Conservation (phyloP, 192 early-diverging fungal genomes). For the Backusella psychrophila region DNA sequence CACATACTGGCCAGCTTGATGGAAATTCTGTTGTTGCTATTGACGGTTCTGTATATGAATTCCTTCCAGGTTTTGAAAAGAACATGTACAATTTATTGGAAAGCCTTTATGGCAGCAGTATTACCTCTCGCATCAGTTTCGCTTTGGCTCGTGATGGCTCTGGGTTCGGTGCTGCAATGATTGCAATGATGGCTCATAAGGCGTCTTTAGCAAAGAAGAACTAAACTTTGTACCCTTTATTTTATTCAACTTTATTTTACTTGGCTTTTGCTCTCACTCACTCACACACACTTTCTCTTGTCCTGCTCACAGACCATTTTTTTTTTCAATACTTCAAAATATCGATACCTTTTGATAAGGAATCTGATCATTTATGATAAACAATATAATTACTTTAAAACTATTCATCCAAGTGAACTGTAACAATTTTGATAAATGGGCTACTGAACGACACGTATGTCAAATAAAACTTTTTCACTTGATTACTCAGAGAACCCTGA, state of each 20-base stretch:
- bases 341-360: background rate
- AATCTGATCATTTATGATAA: background rate
- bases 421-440: background rate
- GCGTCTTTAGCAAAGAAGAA: conserved; percentile 1
- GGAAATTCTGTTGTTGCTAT: conserved; percentile 36
- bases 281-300: background rate
- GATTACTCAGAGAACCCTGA: background rate
- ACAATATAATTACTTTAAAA: background rate
- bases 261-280: background rate
- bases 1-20: conserved; percentile 48
- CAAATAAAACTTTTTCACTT: background rate
- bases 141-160: conserved; percentile 78
- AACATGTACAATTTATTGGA: conserved; percentile 73
- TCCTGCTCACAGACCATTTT: background rate
- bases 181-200: conserved; percentile 45
- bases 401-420: background rate
- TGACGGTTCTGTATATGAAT: conserved; percentile 76
- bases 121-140: conserved; percentile 66
- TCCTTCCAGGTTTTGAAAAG: conserved; percentile 73
- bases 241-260: background rate
- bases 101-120: conserved; percentile 65
- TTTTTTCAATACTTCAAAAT: background rate
- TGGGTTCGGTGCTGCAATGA: conserved; percentile 71
- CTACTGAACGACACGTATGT: background rate
- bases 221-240: background rate